These are phyloP conservation scores for Graphilbum sp. DNA, from an alignment of 2,329 filamentous ascomycete species.

Conservation along the genomic window DNA sequence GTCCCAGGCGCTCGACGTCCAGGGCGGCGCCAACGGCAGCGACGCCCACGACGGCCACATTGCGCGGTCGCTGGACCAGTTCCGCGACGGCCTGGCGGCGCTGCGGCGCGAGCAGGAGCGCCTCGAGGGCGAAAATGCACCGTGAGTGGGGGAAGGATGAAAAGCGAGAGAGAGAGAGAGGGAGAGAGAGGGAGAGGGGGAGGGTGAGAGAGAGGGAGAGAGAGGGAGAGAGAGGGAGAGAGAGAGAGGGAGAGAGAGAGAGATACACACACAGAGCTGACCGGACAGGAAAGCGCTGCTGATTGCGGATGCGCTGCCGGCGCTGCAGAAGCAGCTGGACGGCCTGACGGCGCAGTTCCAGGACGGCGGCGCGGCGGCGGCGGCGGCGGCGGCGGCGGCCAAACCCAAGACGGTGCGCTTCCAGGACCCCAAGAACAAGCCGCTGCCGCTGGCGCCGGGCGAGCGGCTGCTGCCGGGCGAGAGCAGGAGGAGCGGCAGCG, in stretches of 20 bases:
- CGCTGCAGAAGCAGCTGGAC: constrained; percentile 56
- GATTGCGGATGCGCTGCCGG: constrained; percentile 47
- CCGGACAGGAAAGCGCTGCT: constrained; percentile 31
- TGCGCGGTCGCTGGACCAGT: constrained; percentile 70
- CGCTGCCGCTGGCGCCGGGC: constrained; percentile 35
- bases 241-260: too few relatives aligned
- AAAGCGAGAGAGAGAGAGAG: background rate
- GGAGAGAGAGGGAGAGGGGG: too few relatives aligned
- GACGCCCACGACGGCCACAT: constrained; percentile 81
- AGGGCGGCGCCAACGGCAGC: constrained; percentile 1
- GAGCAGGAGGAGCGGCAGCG: too few relatives aligned
- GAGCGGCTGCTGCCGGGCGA: constrained; percentile 17
- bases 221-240: too few relatives aligned
- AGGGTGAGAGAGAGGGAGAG: too few relatives aligned
- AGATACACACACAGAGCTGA: too few relatives aligned
- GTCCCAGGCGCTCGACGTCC: constrained; percentile 60
- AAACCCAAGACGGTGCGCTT: constrained; percentile 8
- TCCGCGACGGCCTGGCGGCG: constrained; percentile 61
- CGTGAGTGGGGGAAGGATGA: constrained; percentile 22
- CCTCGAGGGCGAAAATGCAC: constrained; percentile 46
- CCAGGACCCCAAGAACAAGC: constrained; percentile 60
- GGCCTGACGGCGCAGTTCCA: constrained; percentile 71
- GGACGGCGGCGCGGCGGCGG: constrained; percentile 33
- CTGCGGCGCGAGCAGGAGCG: constrained; percentile 49
- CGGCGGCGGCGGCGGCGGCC: constrained; percentile 19